phyloP scores from a whole-genome alignment of 768 basidiomycete genomes.

The Rhodotorula kratochvilovae region DNA sequence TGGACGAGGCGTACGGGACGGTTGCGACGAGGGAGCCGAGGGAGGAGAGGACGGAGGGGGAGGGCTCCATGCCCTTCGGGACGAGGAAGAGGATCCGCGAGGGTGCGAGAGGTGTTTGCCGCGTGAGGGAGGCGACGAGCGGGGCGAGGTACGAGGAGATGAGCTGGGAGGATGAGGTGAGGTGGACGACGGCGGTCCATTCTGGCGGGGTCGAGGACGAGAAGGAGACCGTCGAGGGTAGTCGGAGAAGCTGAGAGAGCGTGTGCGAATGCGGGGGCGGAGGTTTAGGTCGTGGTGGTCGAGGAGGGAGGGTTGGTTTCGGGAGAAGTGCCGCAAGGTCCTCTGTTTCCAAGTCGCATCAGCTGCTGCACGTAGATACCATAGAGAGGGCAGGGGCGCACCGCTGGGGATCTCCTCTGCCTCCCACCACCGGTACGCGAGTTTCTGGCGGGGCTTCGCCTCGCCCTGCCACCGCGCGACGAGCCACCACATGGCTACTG shows the following conservation, averaged over 20 bases:
- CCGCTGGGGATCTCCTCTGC: constrained; percentile 1
- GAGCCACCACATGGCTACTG: not conserved
- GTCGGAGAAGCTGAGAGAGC: constrained; percentile 22
- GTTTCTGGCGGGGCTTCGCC: not conserved
- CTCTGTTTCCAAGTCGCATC: not conserved
- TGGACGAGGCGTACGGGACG: not conserved
- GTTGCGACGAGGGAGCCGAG: not conserved
- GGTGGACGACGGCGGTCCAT: constrained; percentile 29
- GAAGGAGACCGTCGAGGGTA: constrained; percentile 20
- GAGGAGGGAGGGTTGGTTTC: constrained; percentile 3
- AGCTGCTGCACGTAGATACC: no score
- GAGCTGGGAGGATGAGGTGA: constrained; percentile 27
- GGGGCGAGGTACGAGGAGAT: constrained; percentile 5
- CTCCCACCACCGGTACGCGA: constrained; percentile 34
- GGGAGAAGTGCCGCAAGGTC: constrained; percentile 24
- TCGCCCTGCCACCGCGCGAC: not conserved
- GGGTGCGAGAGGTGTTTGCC: constrained; percentile 15
- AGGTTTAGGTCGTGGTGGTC: constrained; percentile 16
- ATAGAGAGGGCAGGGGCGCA: no score
- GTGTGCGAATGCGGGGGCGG: constrained; percentile 17
- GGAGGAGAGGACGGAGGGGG: not conserved
- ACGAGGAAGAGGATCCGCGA: constrained; percentile 19
- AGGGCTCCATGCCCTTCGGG: constrained; percentile 16
- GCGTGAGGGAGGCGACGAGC: constrained; percentile 6
- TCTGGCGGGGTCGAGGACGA: not conserved